phyloP scores from a whole-genome alignment of 257 asterid species.

The Paulownia fortunei region DNA sequence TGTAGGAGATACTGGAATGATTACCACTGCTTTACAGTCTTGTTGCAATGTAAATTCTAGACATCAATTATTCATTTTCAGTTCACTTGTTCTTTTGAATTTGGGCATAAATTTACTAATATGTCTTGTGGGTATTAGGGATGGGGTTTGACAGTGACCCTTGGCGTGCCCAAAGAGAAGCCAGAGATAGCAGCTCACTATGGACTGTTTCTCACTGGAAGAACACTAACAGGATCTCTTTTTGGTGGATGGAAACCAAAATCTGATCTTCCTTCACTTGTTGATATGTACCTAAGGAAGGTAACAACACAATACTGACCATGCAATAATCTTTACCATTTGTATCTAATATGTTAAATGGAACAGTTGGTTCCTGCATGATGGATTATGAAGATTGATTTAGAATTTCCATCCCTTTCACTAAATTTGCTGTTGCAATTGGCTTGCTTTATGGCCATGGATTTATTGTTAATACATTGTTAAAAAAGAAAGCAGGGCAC shows the following conservation, averaged over 20 bases:
- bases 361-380: neutral
- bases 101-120: neutral
- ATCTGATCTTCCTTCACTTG: slow-evolving; percentile 85
- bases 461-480: too few relatives aligned
- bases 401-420: neutral
- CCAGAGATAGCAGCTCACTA: slow-evolving; percentile 82
- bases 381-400: neutral
- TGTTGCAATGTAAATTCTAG: slow-evolving; percentile 68
- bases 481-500: too few relatives aligned
- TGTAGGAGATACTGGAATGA: slow-evolving; percentile 83
- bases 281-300: slow-evolving; percentile 81
- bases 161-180: slow-evolving; percentile 89
- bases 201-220: slow-evolving; percentile 78
- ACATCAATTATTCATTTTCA: slow-evolving; percentile 15
- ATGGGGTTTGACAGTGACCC: slow-evolving; percentile 93
- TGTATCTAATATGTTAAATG: neutral
- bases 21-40: slow-evolving; percentile 85
- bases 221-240: slow-evolving; percentile 82
- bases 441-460: too few relatives aligned
- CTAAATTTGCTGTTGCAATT: neutral
- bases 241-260: slow-evolving; percentile 99
- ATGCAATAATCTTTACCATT: neutral
- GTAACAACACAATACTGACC: slow-evolving; percentile 36
- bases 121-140: slow-evolving; percentile 55
- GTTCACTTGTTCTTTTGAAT: slow-evolving; percentile 2